Percentiles rank a stretch among this genome's conserved stretches.
Evolutionary conservation across 768 basidiomycete genomes (phyloP).

Genomic region (Suillus subaureus): DNA sequence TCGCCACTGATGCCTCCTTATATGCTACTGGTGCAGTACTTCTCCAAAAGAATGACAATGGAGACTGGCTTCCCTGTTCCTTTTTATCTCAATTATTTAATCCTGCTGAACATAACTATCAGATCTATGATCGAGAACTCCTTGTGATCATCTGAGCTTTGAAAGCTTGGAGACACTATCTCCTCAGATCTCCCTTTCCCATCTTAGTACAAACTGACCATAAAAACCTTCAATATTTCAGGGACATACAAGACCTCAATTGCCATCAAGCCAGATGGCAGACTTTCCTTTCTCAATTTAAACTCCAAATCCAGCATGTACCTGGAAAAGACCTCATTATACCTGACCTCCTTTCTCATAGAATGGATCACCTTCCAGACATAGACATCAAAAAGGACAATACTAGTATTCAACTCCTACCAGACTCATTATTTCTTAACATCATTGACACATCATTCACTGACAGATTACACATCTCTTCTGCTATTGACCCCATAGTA

Average conservation of each 20-base stretch:
- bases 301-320: not conserved
- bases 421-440: no score
- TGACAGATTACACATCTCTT: no score
- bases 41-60: not conserved
- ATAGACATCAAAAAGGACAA: not conserved
- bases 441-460: no score
- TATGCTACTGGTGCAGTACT: not conserved
- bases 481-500: no score
- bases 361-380: not conserved
- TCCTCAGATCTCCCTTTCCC: slow-evolving; percentile 32
- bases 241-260: slow-evolving; percentile 19
- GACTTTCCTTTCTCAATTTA: not conserved
- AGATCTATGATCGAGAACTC: slow-evolving; percentile 40
- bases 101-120: slow-evolving; percentile 46
- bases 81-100: not conserved
- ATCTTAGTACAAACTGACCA: slow-evolving; percentile 38
- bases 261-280: slow-evolving; percentile 37
- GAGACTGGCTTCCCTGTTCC: not conserved
- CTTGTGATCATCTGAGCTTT: not conserved
- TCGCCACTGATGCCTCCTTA: not conserved
- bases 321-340: slow-evolving; percentile 13
- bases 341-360: not conserved
- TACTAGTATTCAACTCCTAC: no score
- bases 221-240: slow-evolving; percentile 16
- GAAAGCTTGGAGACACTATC: slow-evolving; percentile 28